These are phyloP conservation scores for Lodderomyces margitis DNA, from an alignment of 1,139 yeast species.

Conservation along the genomic window DNA sequence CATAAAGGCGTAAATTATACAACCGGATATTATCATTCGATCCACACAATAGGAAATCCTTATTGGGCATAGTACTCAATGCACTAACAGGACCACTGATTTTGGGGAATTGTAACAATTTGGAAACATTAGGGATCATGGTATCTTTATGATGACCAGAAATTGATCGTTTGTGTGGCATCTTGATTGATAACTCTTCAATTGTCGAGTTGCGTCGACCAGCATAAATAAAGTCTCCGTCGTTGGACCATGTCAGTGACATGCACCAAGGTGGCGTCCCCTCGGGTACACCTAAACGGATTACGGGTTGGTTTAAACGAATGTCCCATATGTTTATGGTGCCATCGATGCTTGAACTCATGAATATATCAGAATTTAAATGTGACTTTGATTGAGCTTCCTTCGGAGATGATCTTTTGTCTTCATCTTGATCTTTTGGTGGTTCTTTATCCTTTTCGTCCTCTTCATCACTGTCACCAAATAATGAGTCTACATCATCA, in stretches of 20 bases:
- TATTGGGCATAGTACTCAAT: constrained; percentile 77
- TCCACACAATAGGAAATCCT: constrained; percentile 77
- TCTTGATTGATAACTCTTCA: constrained; percentile 77
- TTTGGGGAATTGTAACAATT: constrained; percentile 70
- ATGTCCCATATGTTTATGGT: constrained; percentile 80
- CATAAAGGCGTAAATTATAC: constrained; percentile 65
- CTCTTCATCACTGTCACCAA: constrained; percentile 76
- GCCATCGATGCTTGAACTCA: constrained; percentile 86
- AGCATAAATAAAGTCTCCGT: constrained; percentile 75
- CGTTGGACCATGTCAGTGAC: constrained; percentile 86
- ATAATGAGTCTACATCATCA: constrained; percentile 73
- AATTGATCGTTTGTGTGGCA: constrained; percentile 40
- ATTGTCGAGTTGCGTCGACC: constrained; percentile 90
- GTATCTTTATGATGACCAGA: constrained; percentile 20
- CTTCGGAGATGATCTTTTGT: constrained; percentile 10
- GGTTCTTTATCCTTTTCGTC: constrained; percentile 15
- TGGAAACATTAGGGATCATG: constrained; percentile 49
- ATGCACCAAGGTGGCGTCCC: constrained; percentile 94
- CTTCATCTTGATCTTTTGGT: constrained; percentile 18
- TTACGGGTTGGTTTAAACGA: constrained; percentile 51
- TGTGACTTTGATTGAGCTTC: constrained; percentile 22
- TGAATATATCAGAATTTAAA: constrained; percentile 57
- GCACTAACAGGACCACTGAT: constrained; percentile 92
- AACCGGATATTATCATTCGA: constrained; percentile 87
- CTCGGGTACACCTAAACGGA: constrained; percentile 54